A percentile compares a stretch with the other conserved stretches of the same genome.
These are phyloP conservation scores for Phytopythium vexans DNA, from an alignment of 352 stramenopile genomes.

Conservation along the genomic window DNA sequence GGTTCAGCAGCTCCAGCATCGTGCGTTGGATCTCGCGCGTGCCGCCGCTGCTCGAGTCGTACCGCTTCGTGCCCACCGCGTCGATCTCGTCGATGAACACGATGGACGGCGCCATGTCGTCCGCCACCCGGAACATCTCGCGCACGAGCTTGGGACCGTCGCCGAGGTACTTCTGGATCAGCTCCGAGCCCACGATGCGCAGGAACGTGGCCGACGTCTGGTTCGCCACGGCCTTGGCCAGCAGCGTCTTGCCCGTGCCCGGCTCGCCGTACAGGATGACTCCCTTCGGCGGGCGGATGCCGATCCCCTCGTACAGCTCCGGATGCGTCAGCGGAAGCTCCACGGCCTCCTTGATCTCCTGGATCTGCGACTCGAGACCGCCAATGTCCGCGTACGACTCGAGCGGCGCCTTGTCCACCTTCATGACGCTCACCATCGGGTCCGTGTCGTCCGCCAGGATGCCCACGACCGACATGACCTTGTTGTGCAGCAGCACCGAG, in stretches of 20 bases:
- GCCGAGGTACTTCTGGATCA: conserved; percentile 99
- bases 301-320: conserved; percentile 99
- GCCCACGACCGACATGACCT: conserved; percentile 99
- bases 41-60: conserved; percentile 97
- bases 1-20: conserved; percentile 99
- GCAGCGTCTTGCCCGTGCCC: conserved; percentile 99
- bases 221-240: conserved; percentile 99
- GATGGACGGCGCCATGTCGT: conserved; percentile 98
- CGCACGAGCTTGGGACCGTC: conserved; percentile 99
- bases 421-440: conserved; percentile 99
- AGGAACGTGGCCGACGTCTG: conserved; percentile 99
- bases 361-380: conserved; percentile 97
- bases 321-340: conserved; percentile 98
- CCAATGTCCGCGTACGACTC: conserved; percentile 99
- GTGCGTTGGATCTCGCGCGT: conserved; percentile 99
- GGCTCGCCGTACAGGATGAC: conserved; percentile 99
- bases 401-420: conserved; percentile 99
- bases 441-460: conserved; percentile 99
- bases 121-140: conserved; percentile 98
- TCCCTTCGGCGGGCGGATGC: conserved; percentile 98
- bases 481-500: conserved; percentile 99
- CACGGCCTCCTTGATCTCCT: conserved; percentile 94
- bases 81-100: conserved; percentile 99
- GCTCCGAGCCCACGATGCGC: conserved; percentile 97
- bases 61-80: conserved; percentile 98